Conservation (phyloP, 805 yeast genomes). For the Lipomyces sp. region DNA sequence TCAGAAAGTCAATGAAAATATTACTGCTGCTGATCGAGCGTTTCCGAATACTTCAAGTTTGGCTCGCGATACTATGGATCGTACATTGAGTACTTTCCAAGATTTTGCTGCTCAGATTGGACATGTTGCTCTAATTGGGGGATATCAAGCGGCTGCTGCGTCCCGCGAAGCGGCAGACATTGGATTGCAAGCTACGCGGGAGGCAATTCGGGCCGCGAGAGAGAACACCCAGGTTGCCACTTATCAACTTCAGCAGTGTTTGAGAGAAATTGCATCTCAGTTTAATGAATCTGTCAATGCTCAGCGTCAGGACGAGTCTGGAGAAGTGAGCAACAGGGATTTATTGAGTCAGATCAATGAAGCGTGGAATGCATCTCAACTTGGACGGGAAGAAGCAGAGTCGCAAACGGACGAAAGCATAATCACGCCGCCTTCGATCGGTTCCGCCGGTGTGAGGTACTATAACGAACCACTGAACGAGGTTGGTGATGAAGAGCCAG, state of each 20-base stretch:
- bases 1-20: slow-evolving; percentile 16
- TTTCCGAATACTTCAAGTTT: slow-evolving; percentile 11
- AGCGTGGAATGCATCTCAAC: slow-evolving; percentile 16
- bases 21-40: slow-evolving; percentile 10
- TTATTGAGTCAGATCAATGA: slow-evolving; percentile 19
- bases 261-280: slow-evolving; percentile 20
- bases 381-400: slow-evolving; percentile 10
- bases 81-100: slow-evolving; percentile 22
- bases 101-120: slow-evolving; percentile 29
- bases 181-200: slow-evolving; percentile 27
- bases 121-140: slow-evolving; percentile 26
- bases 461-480: not conserved
- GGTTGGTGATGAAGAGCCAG: slow-evolving; percentile 12
- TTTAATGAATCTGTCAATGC: slow-evolving; percentile 5
- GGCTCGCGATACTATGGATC: slow-evolving; percentile 22
- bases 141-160: slow-evolving; percentile 22
- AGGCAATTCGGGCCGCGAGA: slow-evolving; percentile 26
- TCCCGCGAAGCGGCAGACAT: slow-evolving; percentile 22
- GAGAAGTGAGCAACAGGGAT: slow-evolving; percentile 1
- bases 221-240: slow-evolving; percentile 28
- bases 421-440: slow-evolving; percentile 16
- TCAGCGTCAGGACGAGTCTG: not conserved
- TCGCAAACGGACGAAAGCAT: slow-evolving; percentile 12
- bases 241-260: slow-evolving; percentile 23
- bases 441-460: slow-evolving; percentile 9